A percentile compares a stretch with the other conserved stretches of the same genome.
phyloP scores from a whole-genome alignment of 495 filamentous ascomycete species.

The Amorphotheca resinae region DNA sequence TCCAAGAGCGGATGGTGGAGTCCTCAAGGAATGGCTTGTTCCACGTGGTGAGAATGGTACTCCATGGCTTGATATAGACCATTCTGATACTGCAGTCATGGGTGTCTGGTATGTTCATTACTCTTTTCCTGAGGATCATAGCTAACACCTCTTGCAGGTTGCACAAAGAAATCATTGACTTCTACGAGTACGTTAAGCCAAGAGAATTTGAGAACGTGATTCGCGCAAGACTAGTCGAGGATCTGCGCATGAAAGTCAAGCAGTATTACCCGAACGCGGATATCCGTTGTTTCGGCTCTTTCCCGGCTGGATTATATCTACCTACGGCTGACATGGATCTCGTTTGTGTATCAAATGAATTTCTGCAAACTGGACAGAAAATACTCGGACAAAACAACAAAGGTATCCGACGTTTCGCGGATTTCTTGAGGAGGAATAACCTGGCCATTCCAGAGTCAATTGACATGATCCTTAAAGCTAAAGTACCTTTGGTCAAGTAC shows the following conservation, averaged over 20 bases:
- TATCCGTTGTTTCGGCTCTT: conserved; percentile 76
- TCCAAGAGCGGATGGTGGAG: conserved; percentile 27
- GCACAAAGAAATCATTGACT: conserved; percentile 80
- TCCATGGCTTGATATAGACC: conserved; percentile 49
- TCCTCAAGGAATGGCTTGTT: conserved; percentile 46
- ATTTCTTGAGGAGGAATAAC: conserved; percentile 33
- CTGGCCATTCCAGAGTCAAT: conserved; percentile 40
- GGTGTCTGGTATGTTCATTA: conserved; percentile 35
- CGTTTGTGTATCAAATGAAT: conserved; percentile 63
- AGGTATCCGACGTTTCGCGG: conserved; percentile 33
- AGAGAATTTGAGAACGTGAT: conserved; percentile 62
- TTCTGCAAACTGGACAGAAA: conserved; percentile 26
- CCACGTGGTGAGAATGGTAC: conserved; percentile 28
- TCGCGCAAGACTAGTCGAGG: conserved; percentile 53
- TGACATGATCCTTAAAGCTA: conserved; percentile 57
- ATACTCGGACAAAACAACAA: conserved; percentile 24
- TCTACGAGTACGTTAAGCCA: conserved; percentile 72
- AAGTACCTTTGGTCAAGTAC: conserved; percentile 90
- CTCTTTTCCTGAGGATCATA: background rate
- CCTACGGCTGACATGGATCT: conserved; percentile 91
- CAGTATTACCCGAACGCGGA: conserved; percentile 39
- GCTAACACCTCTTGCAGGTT: conserved; percentile 35
- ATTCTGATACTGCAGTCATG: conserved; percentile 33
- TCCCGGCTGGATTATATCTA: conserved; percentile 78
- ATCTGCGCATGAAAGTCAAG: conserved; percentile 43